Evolutionary conservation across 495 filamentous ascomycete species (phyloP).

Genomic region (Achaetomiella virescens): DNA sequence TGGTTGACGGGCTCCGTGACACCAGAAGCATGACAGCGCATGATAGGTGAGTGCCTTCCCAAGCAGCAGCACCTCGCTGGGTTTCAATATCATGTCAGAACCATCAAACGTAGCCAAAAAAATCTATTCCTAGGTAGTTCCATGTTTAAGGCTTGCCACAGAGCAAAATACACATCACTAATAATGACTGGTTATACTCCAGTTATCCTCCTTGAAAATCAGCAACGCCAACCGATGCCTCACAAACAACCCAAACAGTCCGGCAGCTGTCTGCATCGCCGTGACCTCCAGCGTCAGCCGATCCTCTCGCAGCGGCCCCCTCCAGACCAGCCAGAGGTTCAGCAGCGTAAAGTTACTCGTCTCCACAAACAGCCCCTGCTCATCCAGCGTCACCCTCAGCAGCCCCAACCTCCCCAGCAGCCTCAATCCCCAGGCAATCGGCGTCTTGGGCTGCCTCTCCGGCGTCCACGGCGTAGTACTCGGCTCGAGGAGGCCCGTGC

Average conservation of each 20-base stretch:
- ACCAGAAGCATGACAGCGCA: too few species aligned
- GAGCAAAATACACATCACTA: background rate
- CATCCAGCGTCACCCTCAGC: slow-evolving; percentile 55
- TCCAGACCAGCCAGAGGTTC: slow-evolving; percentile 95
- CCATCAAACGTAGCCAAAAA: too few species aligned
- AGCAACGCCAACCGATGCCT: slow-evolving; percentile 77
- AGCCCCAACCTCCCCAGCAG: slow-evolving; percentile 59
- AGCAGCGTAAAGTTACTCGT: slow-evolving; percentile 88
- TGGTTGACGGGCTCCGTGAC: too few species aligned
- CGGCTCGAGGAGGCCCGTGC: slow-evolving; percentile 76
- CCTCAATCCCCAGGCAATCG: slow-evolving; percentile 55
- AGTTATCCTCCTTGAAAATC: slow-evolving; percentile 83
- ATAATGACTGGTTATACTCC: slow-evolving; percentile 24
- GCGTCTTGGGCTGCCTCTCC: slow-evolving; percentile 56
- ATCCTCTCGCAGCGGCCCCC: slow-evolving; percentile 87
- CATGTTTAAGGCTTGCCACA: too few species aligned
- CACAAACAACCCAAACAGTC: slow-evolving; percentile 75
- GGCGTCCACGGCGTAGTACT: slow-evolving; percentile 71
- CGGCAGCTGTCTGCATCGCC: slow-evolving; percentile 62
- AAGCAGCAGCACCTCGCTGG: too few species aligned
- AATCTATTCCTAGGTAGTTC: too few species aligned
- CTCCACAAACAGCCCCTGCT: slow-evolving; percentile 64
- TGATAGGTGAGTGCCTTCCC: too few species aligned
- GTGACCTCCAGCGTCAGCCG: slow-evolving; percentile 70
- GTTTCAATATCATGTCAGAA: too few species aligned